Percentiles rank a stretch among this genome's conserved stretches.
Conservation (phyloP, 495 filamentous ascomycete species). For the Penicillium bovifimosum region DNA sequence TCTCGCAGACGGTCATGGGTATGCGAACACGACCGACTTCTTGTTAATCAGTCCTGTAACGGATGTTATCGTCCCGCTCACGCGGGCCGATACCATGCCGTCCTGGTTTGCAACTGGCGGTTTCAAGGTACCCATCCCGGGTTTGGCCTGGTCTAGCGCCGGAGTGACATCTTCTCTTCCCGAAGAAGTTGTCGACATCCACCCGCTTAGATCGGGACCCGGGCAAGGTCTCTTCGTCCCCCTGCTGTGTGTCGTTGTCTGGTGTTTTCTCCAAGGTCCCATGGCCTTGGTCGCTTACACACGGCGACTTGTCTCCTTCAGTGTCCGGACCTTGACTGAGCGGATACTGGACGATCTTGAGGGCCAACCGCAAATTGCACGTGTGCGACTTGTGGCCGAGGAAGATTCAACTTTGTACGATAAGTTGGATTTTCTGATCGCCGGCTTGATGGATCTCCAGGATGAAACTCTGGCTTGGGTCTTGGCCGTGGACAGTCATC, state of each 20-base stretch:
- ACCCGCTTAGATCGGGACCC: not conserved
- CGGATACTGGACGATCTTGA: not conserved
- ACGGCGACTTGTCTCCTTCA: not conserved
- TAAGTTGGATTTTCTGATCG: not conserved
- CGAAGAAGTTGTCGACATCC: not conserved
- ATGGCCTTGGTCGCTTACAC: not conserved
- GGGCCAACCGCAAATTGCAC: not conserved
- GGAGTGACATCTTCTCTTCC: not conserved
- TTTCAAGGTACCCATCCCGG: not conserved
- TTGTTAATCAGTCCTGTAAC: not conserved
- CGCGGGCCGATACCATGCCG: not conserved
- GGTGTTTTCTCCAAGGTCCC: not conserved
- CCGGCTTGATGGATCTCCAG: not conserved
- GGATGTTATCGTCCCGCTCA: not conserved
- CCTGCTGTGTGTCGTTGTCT: not conserved
- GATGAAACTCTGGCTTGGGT: not conserved
- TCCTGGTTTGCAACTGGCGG: not conserved
- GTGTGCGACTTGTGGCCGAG: not conserved
- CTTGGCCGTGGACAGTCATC: not conserved
- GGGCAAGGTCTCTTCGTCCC: not conserved
- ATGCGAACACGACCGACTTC: not conserved
- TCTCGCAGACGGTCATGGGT: not conserved
- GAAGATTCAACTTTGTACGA: not conserved
- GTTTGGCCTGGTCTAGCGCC: not conserved
- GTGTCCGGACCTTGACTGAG: not conserved